These are phyloP conservation scores for Colletotrichum tamarilloi DNA, from an alignment of 2,329 filamentous ascomycete species.

Conservation along the genomic window DNA sequence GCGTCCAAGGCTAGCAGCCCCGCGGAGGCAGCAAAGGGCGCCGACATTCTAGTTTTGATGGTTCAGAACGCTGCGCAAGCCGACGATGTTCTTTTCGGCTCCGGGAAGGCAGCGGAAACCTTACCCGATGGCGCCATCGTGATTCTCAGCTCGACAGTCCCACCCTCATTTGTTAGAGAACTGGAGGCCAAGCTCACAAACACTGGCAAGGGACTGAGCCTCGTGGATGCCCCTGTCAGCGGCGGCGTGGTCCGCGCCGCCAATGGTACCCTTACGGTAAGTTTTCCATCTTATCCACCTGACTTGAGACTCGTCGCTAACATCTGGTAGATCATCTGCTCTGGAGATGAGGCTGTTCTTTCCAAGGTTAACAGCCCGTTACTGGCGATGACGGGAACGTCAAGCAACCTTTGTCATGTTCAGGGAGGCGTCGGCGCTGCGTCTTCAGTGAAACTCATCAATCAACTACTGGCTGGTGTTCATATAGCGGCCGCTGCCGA, in stretches of 20 bases:
- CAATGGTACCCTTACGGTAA: conserved; percentile 48
- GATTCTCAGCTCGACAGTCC: conserved; percentile 49
- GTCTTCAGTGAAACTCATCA: conserved; percentile 68
- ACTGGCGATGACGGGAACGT: conserved; percentile 45
- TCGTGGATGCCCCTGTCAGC: conserved; percentile 51
- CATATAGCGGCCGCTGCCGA: conserved; percentile 67
- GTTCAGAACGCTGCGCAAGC: conserved; percentile 49
- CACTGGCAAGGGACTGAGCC: conserved; percentile 40
- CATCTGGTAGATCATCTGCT: conserved; percentile 45
- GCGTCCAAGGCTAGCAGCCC: conserved; percentile 41
- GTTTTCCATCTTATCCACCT: not conserved
- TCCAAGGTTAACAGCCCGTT: conserved; percentile 41
- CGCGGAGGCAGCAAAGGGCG: conserved; percentile 41
- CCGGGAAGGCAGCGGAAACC: conserved; percentile 41
- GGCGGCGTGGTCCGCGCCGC: conserved; percentile 50
- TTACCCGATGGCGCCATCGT: conserved; percentile 44
- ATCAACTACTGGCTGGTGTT: conserved; percentile 68
- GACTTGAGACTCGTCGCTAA: not conserved
- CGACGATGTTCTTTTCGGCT: conserved; percentile 45
- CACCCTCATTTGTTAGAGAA: conserved; percentile 43
- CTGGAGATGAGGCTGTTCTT: conserved; percentile 41
- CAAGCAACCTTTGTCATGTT: conserved; percentile 55
- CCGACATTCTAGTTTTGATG: conserved; percentile 48
- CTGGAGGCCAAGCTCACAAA: conserved; percentile 38
- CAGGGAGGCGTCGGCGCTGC: conserved; percentile 62